Conservation (phyloP, 768 basidiomycete genomes). For the Leccinum aurantiacum region DNA sequence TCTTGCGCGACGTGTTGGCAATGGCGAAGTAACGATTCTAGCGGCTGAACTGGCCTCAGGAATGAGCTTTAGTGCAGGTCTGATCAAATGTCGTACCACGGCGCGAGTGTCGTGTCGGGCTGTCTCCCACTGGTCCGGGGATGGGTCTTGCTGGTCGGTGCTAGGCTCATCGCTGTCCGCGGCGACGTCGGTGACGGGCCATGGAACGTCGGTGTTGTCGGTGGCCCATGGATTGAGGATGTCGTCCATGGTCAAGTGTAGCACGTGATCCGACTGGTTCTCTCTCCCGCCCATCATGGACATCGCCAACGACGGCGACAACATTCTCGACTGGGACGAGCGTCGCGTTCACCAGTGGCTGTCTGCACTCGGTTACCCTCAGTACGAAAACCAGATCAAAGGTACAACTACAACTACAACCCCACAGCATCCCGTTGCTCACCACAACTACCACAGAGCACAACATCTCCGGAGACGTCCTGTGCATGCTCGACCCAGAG, state of each 20-base stretch:
- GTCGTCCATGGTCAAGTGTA: constrained; percentile 24
- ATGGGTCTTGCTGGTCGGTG: neutral
- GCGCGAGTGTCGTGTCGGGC: constrained; percentile 57
- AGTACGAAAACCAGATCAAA: constrained; percentile 81
- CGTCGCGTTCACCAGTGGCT: constrained; percentile 80
- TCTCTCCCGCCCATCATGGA: constrained; percentile 25
- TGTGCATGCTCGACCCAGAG: constrained; percentile 82
- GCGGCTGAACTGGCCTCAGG: constrained; percentile 46
- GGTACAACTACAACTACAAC: constrained; percentile 42
- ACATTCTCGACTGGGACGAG: constrained; percentile 69
- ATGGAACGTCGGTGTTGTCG: constrained; percentile 29
- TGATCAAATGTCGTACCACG: constrained; percentile 51
- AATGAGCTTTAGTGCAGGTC: constrained; percentile 16
- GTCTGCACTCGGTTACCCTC: constrained; percentile 71
- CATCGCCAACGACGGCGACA: constrained; percentile 30
- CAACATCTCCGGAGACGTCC: constrained; percentile 86
- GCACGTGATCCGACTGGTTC: constrained; percentile 22
- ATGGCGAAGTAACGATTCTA: constrained; percentile 50
- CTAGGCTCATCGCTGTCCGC: neutral
- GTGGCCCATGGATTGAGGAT: constrained; percentile 80
- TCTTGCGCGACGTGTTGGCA: constrained; percentile 52
- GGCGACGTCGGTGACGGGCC: neutral
- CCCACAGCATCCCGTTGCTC: constrained; percentile 2
- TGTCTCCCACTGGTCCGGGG: constrained; percentile 61
- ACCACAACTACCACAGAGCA: constrained; percentile 57